A percentile compares a stretch with the other conserved stretches of the same genome.
phyloP scores from a whole-genome alignment of 495 filamentous ascomycete genomes.

The Trichoderma gamsii region DNA sequence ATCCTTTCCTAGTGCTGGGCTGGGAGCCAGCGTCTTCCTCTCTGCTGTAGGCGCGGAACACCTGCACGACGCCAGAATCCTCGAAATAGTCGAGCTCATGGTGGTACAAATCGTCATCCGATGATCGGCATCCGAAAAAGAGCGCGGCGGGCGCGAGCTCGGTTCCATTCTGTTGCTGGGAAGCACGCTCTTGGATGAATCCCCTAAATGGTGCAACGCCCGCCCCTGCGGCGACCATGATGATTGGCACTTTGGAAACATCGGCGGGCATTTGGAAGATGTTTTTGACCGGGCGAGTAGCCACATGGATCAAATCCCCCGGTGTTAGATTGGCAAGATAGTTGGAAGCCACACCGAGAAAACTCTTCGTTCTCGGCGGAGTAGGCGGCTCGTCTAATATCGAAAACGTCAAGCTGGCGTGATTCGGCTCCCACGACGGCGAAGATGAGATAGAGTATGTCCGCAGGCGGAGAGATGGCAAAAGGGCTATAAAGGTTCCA shows the following conservation, averaged over 20 bases:
- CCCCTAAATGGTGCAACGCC: slow-evolving; percentile 64
- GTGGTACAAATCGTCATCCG: slow-evolving; percentile 55
- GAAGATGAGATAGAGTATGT: slow-evolving; percentile 83
- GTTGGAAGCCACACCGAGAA: slow-evolving; percentile 53
- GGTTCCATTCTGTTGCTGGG: slow-evolving; percentile 45
- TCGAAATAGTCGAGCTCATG: slow-evolving; percentile 56
- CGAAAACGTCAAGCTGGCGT: slow-evolving; percentile 60
- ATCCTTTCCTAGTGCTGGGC: slow-evolving; percentile 32
- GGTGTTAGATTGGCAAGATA: slow-evolving; percentile 53
- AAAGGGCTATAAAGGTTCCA: slow-evolving; percentile 58
- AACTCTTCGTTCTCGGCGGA: slow-evolving; percentile 39
- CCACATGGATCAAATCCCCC: slow-evolving; percentile 57
- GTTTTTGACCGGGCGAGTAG: slow-evolving; percentile 51
- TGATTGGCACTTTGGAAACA: slow-evolving; percentile 54
- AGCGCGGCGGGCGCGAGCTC: slow-evolving; percentile 53
- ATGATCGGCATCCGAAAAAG: slow-evolving; percentile 58
- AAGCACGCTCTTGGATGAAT: slow-evolving; percentile 62
- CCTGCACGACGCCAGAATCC: slow-evolving; percentile 45
- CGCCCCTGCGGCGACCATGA: slow-evolving; percentile 54
- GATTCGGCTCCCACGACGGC: slow-evolving; percentile 46
- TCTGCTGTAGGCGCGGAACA: slow-evolving; percentile 52
- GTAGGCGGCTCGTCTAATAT: slow-evolving; percentile 52
- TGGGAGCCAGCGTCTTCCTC: slow-evolving; percentile 16
- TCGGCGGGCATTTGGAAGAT: slow-evolving; percentile 62
- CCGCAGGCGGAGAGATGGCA: slow-evolving; percentile 66